Conservation (phyloP, 2,329 filamentous ascomycete genomes). For the Fusarium mexicanum region DNA sequence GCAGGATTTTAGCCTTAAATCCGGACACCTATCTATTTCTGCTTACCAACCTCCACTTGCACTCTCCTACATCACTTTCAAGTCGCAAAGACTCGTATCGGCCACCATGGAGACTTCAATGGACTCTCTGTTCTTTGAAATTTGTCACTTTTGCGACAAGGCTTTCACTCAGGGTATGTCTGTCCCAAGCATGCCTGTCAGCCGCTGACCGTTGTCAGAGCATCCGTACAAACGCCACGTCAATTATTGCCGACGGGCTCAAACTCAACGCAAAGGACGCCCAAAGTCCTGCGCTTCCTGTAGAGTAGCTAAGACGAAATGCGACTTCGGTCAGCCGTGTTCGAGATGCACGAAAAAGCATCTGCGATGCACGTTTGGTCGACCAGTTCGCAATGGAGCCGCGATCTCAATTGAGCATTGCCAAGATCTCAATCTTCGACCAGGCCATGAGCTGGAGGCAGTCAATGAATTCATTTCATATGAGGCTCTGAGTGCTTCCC, state of each 20-base stretch:
- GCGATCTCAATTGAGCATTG: not conserved
- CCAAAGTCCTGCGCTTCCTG: constrained; percentile 38
- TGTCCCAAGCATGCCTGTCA: not conserved
- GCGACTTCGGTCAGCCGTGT: constrained; percentile 38
- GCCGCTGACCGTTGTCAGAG: constrained; percentile 6
- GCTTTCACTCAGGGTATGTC: constrained; percentile 33
- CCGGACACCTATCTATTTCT: not conserved
- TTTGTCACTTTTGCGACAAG: constrained; percentile 35
- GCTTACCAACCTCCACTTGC: not conserved
- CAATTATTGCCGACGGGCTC: constrained; percentile 40
- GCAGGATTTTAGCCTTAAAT: constrained; percentile 22
- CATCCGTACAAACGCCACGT: constrained; percentile 39
- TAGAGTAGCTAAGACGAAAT: constrained; percentile 38
- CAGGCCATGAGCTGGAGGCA: no score
- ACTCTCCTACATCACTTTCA: no score
- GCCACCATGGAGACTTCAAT: not conserved
- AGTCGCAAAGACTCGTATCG: no score
- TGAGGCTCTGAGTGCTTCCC: no score
- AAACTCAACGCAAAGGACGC: constrained; percentile 37
- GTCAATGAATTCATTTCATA: no score
- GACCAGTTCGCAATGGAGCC: not conserved
- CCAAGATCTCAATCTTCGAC: no score
- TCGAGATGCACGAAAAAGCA: constrained; percentile 26
- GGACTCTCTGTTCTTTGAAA: not conserved
- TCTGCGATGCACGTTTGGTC: constrained; percentile 25